A percentile compares a stretch with the other conserved stretches of the same genome.
Evolutionary conservation across 805 yeast genomes (phyloP).

Genomic region (Candida caryicola): DNA sequence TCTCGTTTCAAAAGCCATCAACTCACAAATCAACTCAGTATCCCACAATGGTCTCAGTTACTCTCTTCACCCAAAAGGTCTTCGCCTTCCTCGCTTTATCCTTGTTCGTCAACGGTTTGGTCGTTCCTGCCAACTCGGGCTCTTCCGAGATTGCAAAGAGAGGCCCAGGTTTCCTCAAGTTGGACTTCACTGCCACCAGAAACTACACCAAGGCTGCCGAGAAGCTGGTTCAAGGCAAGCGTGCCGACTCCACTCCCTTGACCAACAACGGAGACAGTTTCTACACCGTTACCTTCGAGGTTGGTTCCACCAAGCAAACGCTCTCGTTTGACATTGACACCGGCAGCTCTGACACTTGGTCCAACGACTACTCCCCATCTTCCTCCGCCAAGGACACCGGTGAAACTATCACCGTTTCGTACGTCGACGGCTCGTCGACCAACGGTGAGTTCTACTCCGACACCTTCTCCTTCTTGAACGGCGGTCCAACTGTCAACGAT

Average conservation of each 20-base stretch:
- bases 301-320: constrained; percentile 10
- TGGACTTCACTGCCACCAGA: not conserved
- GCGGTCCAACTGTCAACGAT: constrained; percentile 4
- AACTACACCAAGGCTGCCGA: not conserved
- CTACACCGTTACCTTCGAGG: not conserved
- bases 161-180: not conserved
- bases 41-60: not conserved
- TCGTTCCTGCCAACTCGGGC: not conserved
- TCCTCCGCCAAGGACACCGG: not conserved
- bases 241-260: not conserved
- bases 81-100: not conserved
- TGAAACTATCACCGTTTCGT: constrained; percentile 4
- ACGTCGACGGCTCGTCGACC: constrained; percentile 6
- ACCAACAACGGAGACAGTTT: too few relatives aligned
- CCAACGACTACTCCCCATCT: not conserved
- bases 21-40: too few relatives aligned
- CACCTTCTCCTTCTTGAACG: constrained; percentile 2
- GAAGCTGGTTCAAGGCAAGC: not conserved
- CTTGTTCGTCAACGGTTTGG: not conserved
- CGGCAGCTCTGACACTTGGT: constrained; percentile 12
- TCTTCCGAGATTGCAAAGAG: not conserved
- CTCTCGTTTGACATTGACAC: constrained; percentile 10
- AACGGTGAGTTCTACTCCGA: constrained; percentile 9
- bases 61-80: not conserved
- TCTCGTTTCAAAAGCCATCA: too few relatives aligned